Base-by-base conservation (phyloP, 257 asterid genomes). In the Scutellaria galericulata region DNA sequence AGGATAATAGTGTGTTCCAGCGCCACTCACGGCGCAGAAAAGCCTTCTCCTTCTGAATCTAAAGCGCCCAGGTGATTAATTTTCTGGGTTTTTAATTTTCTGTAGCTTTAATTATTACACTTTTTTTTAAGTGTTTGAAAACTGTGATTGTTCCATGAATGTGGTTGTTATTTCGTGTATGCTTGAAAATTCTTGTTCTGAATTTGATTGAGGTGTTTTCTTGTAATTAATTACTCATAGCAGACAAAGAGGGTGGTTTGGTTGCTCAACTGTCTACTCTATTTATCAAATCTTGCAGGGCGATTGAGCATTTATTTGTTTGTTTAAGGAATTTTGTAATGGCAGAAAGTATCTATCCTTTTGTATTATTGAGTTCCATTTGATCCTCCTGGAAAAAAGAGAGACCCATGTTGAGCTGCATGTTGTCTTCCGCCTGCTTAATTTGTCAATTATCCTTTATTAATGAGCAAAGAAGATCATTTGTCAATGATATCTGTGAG, bases 21-120 rank as follows among this genome's bases (percentile, higher is more conserved):
- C 84, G 64, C 90, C 35, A 71, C 82, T 69, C 88, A 88, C 68
- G 90, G 91, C 15, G 92, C 88, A 3, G 86, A 89, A 72, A 87
- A 79, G 81, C 84, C 81, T 77, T 83, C 91, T 73, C 75, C 85
- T 50, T 78, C 91, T 65, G 84, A 81, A 76, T 80, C 90, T 62
- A 84, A 83, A 83, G 82, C 51, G 22, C 84, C 87, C 73, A 87
- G 96, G 98, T 93, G 56, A 31, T 59, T 61, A 61, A 14, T 41
- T 77, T 14, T 7, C 7, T 12, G 37, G 66, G 14, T n/a, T 72
- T 64, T n/a, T 5, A 64, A 18, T 73, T 45, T 73, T 70, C 37
- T 37, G 61, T 69, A 48, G 63, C 18, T 18, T 18, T 18, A 18
- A 18, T 13, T 64, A 15, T 50, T 44, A 37, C 5, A 0, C 22